These are phyloP conservation scores for Lyophyllum shimeji DNA, from an alignment of 768 basidiomycete genomes.

Conservation along the genomic window DNA sequence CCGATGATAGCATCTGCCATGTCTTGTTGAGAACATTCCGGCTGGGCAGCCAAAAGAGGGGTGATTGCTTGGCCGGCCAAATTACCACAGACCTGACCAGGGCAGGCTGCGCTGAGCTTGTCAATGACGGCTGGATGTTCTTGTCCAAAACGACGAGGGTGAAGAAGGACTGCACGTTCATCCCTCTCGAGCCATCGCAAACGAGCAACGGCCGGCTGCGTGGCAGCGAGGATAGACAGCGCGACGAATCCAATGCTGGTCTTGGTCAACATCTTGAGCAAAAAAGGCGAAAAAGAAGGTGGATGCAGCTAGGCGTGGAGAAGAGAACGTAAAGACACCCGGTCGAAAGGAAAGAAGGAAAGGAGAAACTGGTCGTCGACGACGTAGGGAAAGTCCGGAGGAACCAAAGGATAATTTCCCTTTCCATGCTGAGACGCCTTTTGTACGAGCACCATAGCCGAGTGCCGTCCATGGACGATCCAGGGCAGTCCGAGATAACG, in stretches of 20 bases:
- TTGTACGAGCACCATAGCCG: background rate
- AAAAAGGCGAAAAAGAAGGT: slow-evolving; percentile 20
- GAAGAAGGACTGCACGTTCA: slow-evolving; percentile 40
- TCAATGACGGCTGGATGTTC: slow-evolving; percentile 47
- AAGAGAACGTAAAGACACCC: slow-evolving; percentile 36
- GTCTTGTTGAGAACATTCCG: slow-evolving; percentile 58
- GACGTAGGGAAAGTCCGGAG: slow-evolving; percentile 32
- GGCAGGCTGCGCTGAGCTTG: slow-evolving; percentile 46
- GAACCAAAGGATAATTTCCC: slow-evolving; percentile 13
- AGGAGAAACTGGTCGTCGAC: slow-evolving; percentile 41
- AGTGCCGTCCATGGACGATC: background rate
- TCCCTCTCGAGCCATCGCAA: slow-evolving; percentile 49
- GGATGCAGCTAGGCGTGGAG: slow-evolving; percentile 10
- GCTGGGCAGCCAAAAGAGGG: slow-evolving; percentile 50
- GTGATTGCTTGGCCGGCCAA: slow-evolving; percentile 50
- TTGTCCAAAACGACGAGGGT: slow-evolving; percentile 55
- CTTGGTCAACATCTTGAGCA: slow-evolving; percentile 30
- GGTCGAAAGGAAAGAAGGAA: slow-evolving; percentile 39
- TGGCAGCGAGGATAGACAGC: slow-evolving; percentile 27
- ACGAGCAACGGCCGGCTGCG: slow-evolving; percentile 36
- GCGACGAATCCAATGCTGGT: slow-evolving; percentile 23
- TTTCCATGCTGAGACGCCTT: background rate
- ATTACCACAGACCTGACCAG: slow-evolving; percentile 45
- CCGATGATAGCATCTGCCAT: slow-evolving; percentile 57
- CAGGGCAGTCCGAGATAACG: slow-evolving; percentile 8